Evolutionary conservation across 495 filamentous ascomycete genomes (phyloP), one percentile per base, ranked within the genome.

Genomic region (Talaromyces proteolyticus): DNA sequence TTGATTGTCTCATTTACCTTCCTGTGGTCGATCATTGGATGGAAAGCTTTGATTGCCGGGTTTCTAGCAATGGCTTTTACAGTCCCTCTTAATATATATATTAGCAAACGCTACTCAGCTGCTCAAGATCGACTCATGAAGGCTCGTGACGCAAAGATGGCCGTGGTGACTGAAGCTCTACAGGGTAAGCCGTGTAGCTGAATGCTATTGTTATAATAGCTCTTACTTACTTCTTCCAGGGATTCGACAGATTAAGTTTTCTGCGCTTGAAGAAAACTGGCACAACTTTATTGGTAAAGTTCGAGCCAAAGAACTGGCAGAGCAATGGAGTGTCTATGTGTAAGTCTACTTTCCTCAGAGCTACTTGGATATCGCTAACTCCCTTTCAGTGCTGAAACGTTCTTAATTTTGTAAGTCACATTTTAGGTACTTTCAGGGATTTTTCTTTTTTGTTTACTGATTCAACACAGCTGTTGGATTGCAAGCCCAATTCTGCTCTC

Each of bases 211-310:
- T n/a, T n/a, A n/a, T n/a, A n/a, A n/a, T n/a, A n/a, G n/a, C n/a
- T n/a, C n/a, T n/a, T n/a, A n/a, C n/a, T n/a, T n/a, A n/a, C n/a
- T n/a, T n/a, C n/a, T n/a, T 0, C 8, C n/a, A 47, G 44, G 44
- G 14, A 92, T 95, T 48, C 78, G 89, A 5, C 89, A 94, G 59
- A 88, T 95, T 61, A 95, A 95, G 56, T 91, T 95, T 55, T 87
- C 87, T 0, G 89, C 88, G 8, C 63, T 89, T n/a, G 89, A 95
- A 59, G 62, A 70, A 14, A 80, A 87, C 52, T 95, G 89, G 89
- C 78, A 91, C 63, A 66, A 74, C n/a, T 84, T 81, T 48, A 89
- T 95, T 47, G 60, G 68, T n/a, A 70, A 71, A 6, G 77, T 80
- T 20, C 76, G 89, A 56, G 75, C 79, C 11, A 73, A 74, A 21